Conservation (phyloP, 1,139 yeast species). For the Groenewaldozyma auringiensis region DNA sequence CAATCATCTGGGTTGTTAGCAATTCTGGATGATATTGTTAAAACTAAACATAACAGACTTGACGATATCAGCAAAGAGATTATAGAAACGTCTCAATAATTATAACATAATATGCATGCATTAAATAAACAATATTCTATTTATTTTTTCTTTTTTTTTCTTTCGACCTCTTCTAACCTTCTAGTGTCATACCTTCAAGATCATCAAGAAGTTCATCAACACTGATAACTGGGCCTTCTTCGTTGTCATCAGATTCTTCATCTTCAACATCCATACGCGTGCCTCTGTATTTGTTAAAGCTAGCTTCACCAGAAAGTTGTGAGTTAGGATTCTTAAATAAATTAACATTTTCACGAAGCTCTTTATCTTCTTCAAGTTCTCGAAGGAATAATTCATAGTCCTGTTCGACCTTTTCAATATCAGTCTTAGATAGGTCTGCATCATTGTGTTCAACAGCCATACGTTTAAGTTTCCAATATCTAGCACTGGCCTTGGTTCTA, state of each 20-base stretch:
- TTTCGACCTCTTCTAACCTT: slow-evolving; percentile 29
- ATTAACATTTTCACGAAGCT: slow-evolving; percentile 84
- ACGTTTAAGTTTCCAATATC: slow-evolving; percentile 93
- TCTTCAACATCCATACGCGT: slow-evolving; percentile 40
- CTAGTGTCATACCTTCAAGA: slow-evolving; percentile 84
- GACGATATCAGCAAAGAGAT: slow-evolving; percentile 17
- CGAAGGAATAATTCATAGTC: slow-evolving; percentile 95
- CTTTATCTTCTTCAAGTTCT: slow-evolving; percentile 95
- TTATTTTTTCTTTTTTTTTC: neutral
- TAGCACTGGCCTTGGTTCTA: slow-evolving; percentile 59
- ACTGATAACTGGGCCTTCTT: slow-evolving; percentile 38
- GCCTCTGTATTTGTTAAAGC: slow-evolving; percentile 31
- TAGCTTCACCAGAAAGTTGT: slow-evolving; percentile 13
- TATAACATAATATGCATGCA: neutral
- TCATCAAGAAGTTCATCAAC: slow-evolving; percentile 48
- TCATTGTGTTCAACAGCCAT: slow-evolving; percentile 96
- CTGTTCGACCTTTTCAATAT: slow-evolving; percentile 84
- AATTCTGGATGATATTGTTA: neutral
- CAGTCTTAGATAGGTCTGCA: slow-evolving; percentile 76
- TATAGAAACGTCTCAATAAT: slow-evolving; percentile 1
- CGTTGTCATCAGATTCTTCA: slow-evolving; percentile 23
- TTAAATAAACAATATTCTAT: slow-evolving; percentile 3
- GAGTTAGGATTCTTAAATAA: slow-evolving; percentile 58
- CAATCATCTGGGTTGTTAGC: slow-evolving; percentile 18
- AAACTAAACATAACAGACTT: slow-evolving; percentile 14